Conservation (phyloP, 805 yeast species). For the Spathaspora girioi region DNA sequence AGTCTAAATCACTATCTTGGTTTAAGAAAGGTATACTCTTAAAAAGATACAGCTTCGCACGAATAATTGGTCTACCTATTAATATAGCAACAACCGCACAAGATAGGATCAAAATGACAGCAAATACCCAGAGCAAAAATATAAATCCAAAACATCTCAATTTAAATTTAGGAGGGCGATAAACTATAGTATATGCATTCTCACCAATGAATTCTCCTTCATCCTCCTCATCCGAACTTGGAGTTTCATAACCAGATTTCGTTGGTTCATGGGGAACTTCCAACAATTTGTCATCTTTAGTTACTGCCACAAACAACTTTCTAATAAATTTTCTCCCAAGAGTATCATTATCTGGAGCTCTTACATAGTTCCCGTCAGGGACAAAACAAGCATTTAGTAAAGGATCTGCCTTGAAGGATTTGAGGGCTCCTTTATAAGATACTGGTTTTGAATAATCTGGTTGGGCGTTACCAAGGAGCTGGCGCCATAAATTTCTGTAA, state of each 20-base stretch:
- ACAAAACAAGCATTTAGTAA: constrained; percentile 55
- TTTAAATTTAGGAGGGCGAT: constrained; percentile 78
- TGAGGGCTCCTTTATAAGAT: constrained; percentile 41
- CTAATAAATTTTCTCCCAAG: constrained; percentile 62
- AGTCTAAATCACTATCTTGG: constrained; percentile 8
- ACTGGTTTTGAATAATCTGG: constrained; percentile 63
- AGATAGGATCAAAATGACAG: constrained; percentile 25
- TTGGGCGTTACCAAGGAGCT: constrained; percentile 32
- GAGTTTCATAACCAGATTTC: constrained; percentile 22
- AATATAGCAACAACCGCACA: constrained; percentile 19
- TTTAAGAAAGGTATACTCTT: background rate
- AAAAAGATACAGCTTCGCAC: background rate
- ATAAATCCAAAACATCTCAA: constrained; percentile 51
- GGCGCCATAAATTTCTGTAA: constrained; percentile 49
- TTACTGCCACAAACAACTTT: constrained; percentile 76
- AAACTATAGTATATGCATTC: constrained; percentile 66
- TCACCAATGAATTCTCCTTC: constrained; percentile 37
- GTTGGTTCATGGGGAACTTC: constrained; percentile 6
- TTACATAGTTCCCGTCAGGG: constrained; percentile 75
- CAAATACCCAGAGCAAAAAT: constrained; percentile 45
- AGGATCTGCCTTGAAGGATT: constrained; percentile 40
- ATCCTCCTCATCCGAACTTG: constrained; percentile 20
- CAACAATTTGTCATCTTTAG: constrained; percentile 67
- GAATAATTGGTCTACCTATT: constrained; percentile 25
- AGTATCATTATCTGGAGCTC: constrained; percentile 85